These are phyloP conservation scores for Metarhizium brunneum DNA, from an alignment of 2,329 filamentous ascomycete genomes.

Conservation along the genomic window DNA sequence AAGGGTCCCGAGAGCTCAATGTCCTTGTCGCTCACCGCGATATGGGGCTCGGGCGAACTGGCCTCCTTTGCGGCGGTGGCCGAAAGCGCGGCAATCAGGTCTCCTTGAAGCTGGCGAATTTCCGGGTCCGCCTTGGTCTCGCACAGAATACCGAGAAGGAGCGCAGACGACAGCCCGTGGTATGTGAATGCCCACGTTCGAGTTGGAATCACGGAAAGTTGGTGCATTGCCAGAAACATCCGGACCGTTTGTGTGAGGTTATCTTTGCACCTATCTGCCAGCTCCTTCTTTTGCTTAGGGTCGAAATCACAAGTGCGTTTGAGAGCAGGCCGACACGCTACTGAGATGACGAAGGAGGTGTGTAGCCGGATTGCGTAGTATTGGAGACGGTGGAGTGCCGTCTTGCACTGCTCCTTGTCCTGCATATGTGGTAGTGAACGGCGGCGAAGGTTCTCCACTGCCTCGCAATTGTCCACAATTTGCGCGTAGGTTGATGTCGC, in stretches of 20 bases:
- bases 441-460: slow-evolving; percentile 41
- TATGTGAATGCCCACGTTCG: slow-evolving; percentile 61
- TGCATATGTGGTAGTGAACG: slow-evolving; percentile 43
- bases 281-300: slow-evolving; percentile 39
- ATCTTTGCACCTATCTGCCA: slow-evolving; percentile 50
- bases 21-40: slow-evolving; percentile 46
- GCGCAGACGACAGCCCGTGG: slow-evolving; percentile 55
- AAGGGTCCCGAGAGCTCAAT: slow-evolving; percentile 54
- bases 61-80: slow-evolving; percentile 55
- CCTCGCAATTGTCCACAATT: slow-evolving; percentile 49
- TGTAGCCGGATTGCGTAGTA: slow-evolving; percentile 57
- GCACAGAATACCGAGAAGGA: slow-evolving; percentile 53
- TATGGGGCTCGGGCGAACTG: slow-evolving; percentile 42
- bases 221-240: slow-evolving; percentile 62
- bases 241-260: slow-evolving; percentile 57
- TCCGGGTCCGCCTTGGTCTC: slow-evolving; percentile 56
- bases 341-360: slow-evolving; percentile 56
- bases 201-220: slow-evolving; percentile 56
- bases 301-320: slow-evolving; percentile 44
- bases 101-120: slow-evolving; percentile 53
- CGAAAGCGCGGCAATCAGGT: slow-evolving; percentile 54
- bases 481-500: slow-evolving; percentile 40
- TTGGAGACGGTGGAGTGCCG: slow-evolving; percentile 52
- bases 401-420: slow-evolving; percentile 54
- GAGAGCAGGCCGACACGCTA: slow-evolving; percentile 54